Evolutionary conservation across 345 rosid species (phyloP).

Genomic region (Ceriops tagal): DNA sequence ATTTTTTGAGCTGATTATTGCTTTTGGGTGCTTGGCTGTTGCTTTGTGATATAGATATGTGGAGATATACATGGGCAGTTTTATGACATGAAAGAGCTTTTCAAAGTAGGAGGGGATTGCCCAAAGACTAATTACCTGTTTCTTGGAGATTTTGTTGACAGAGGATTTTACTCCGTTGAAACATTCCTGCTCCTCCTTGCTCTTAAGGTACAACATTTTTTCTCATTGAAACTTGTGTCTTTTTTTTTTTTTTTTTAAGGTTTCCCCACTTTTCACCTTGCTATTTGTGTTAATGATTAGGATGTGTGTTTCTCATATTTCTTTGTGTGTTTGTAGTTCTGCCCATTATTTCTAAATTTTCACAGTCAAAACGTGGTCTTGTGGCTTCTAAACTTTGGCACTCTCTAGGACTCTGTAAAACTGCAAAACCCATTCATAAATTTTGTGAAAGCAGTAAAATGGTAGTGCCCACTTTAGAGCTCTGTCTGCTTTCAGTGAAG

Average conservation of each 20-base stretch:
- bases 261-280: background rate
- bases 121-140: conserved; percentile 94
- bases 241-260: background rate
- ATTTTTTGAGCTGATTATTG: background rate
- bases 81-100: conserved; percentile 97
- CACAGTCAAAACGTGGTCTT: too few relatives aligned
- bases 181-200: conserved; percentile 92
- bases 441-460: too few relatives aligned
- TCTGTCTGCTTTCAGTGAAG: too few relatives aligned
- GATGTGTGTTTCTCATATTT: too few relatives aligned
- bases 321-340: too few relatives aligned
- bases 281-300: background rate
- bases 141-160: conserved; percentile 97
- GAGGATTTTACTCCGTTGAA: conserved; percentile 96
- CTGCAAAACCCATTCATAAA: too few relatives aligned
- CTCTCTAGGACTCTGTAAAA: too few relatives aligned
- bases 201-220: conserved; percentile 56
- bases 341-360: too few relatives aligned
- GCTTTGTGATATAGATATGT: conserved; percentile 50
- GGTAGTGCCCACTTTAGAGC: too few relatives aligned
- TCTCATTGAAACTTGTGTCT: background rate
- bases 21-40: conserved; percentile 2
- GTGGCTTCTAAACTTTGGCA: too few relatives aligned
- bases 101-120: conserved; percentile 92
- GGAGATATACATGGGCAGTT: conserved; percentile 99